A percentile compares a stretch with the other conserved stretches of the same genome.
Conservation (phyloP, 2,329 filamentous ascomycete genomes). For the Drechslera avenae region DNA sequence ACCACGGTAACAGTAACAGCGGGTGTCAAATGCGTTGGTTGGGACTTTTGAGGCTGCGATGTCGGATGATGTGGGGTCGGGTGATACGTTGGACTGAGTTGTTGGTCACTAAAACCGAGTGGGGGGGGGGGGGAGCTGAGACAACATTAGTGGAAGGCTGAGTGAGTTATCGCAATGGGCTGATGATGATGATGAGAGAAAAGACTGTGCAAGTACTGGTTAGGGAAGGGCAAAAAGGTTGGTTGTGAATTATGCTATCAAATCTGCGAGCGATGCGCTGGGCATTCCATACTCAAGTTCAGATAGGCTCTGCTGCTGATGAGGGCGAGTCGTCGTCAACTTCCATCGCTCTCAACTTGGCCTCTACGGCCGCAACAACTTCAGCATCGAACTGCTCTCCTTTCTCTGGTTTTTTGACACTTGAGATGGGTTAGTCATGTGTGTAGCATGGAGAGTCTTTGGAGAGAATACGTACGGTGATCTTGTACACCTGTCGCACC, state of each 20-base stretch:
- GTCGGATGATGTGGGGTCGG: not conserved
- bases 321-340: constrained; percentile 34
- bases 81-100: no score
- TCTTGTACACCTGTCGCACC: constrained; percentile 65
- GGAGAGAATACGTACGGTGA: constrained; percentile 49
- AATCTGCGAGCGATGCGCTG: not conserved
- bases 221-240: no score
- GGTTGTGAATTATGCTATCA: no score
- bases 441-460: not conserved
- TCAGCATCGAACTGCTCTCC: constrained; percentile 66
- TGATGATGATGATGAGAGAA: no score
- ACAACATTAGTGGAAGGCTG: no score
- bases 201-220: no score
- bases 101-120: no score
- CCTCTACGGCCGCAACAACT: constrained; percentile 62
- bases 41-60: not conserved
- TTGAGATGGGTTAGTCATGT: constrained; percentile 37
- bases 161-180: no score
- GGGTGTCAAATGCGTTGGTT: not conserved
- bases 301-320: constrained; percentile 24
- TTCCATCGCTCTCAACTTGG: constrained; percentile 53
- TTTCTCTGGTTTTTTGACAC: constrained; percentile 61
- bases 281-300: not conserved
- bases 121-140: no score
- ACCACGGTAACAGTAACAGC: not conserved